phyloP scores from a whole-genome alignment of 2,329 filamentous ascomycete genomes.

The Phaeosphaeriaceae sp. region DNA sequence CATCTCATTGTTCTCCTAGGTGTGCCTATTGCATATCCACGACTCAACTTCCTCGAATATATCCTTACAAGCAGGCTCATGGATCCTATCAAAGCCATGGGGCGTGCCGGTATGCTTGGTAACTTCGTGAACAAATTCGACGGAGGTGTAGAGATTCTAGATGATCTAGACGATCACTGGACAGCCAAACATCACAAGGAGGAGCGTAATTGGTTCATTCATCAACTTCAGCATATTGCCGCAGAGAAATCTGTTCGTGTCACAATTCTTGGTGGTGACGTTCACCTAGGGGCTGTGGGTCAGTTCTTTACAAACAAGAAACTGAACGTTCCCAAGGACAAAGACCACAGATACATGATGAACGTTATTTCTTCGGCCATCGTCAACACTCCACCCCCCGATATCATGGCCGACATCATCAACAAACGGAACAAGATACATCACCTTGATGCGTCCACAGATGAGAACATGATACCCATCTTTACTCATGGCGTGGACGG shows the following conservation, averaged over 20 bases:
- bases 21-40: conserved; percentile 62
- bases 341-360: conserved; percentile 94
- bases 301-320: conserved; percentile 95
- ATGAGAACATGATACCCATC: conserved; percentile 95
- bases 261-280: conserved; percentile 92
- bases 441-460: conserved; percentile 72
- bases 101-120: conserved; percentile 80
- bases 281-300: conserved; percentile 88
- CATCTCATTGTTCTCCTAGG: conserved; percentile 88
- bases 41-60: conserved; percentile 66
- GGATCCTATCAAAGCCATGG: conserved; percentile 87
- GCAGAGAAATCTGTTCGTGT: conserved; percentile 90
- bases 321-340: conserved; percentile 74
- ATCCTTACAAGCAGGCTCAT: conserved; percentile 82
- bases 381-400: conserved; percentile 86
- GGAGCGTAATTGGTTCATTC: conserved; percentile 84
- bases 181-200: conserved; percentile 93
- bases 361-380: conserved; percentile 95
- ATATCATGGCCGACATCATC: conserved; percentile 86
- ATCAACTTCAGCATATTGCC: conserved; percentile 91
- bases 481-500: conserved; percentile 90
- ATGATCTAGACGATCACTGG: conserved; percentile 96
- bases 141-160: conserved; percentile 87
- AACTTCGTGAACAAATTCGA: conserved; percentile 86
- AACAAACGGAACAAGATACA: conserved; percentile 88